Conservation (phyloP, 352 stramenopile species). For the Globisporangium ultimum region DNA sequence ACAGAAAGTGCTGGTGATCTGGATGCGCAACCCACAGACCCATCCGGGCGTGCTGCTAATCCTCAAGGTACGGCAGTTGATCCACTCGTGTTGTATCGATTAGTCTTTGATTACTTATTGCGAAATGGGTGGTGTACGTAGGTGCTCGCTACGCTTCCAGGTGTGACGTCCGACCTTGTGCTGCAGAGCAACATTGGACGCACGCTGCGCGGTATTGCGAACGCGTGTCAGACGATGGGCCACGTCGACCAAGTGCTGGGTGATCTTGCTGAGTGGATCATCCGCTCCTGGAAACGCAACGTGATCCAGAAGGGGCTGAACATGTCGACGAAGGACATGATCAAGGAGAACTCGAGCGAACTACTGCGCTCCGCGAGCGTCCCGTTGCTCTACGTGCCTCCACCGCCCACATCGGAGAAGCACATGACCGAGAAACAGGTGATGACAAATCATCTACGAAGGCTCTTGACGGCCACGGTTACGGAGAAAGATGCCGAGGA, state of each 20-base stretch:
- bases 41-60: conserved; percentile 46
- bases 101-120: too few species aligned
- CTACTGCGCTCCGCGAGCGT: conserved; percentile 25
- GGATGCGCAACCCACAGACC: conserved; percentile 44
- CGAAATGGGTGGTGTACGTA: not conserved
- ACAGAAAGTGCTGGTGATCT: conserved; percentile 47
- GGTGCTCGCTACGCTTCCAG: conserved; percentile 44
- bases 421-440: conserved; percentile 13
- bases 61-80: conserved; percentile 29
- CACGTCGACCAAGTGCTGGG: conserved; percentile 42
- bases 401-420: conserved; percentile 14
- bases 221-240: conserved; percentile 26
- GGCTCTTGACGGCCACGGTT: conserved; percentile 9
- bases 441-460: conserved; percentile 19
- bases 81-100: too few species aligned
- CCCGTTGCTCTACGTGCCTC: conserved; percentile 29
- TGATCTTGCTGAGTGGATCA: conserved; percentile 59
- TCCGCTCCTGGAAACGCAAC: conserved; percentile 50
- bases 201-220: conserved; percentile 45
- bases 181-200: conserved; percentile 55
- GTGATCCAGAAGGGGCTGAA: conserved; percentile 41
- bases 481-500: conserved; percentile 11
- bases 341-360: conserved; percentile 38
- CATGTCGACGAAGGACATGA: conserved; percentile 32
- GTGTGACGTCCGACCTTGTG: conserved; percentile 49